Evolutionary conservation across 352 stramenopile species (phyloP).

Genomic region (Pythium aphanidermatum): DNA sequence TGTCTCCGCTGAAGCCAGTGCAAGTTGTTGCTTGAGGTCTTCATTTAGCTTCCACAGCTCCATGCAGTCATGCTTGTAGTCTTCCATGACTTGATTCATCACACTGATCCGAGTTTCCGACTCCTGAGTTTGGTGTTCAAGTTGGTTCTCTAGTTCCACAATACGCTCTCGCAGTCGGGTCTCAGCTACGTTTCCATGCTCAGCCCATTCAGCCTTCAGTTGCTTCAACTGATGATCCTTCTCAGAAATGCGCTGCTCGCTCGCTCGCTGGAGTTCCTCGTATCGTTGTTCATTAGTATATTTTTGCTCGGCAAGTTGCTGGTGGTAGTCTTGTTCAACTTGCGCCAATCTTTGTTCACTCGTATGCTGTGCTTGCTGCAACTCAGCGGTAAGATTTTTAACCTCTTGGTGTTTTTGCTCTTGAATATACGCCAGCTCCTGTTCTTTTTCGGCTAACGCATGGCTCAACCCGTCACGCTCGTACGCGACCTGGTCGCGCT

Average conservation of each 20-base stretch:
- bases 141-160: constrained; percentile 30
- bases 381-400: constrained; percentile 17
- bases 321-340: constrained; percentile 10
- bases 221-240: constrained; percentile 26
- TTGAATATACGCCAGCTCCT: constrained; percentile 26
- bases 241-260: constrained; percentile 12
- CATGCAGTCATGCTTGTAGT: constrained; percentile 79
- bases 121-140: constrained; percentile 25
- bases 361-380: constrained; percentile 13
- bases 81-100: constrained; percentile 49
- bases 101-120: constrained; percentile 20
- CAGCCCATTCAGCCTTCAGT: constrained; percentile 16
- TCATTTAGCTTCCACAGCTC: constrained; percentile 77
- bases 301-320: constrained; percentile 15
- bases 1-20: constrained; percentile 41
- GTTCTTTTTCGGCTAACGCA: constrained; percentile 6
- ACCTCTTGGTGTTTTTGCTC: constrained; percentile 29
- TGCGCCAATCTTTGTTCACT: constrained; percentile 9
- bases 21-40: constrained; percentile 72
- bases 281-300: constrained; percentile 7
- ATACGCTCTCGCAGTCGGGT: constrained; percentile 24
- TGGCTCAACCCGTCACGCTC: constrained; percentile 17
- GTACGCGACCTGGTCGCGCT: constrained; percentile 20
- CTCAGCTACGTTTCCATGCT: constrained; percentile 17
- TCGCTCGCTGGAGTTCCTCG: constrained; percentile 5